Evolutionary conservation across 306 rosid genomes (phyloP).

Genomic region (Hippophae gyantsensis): DNA sequence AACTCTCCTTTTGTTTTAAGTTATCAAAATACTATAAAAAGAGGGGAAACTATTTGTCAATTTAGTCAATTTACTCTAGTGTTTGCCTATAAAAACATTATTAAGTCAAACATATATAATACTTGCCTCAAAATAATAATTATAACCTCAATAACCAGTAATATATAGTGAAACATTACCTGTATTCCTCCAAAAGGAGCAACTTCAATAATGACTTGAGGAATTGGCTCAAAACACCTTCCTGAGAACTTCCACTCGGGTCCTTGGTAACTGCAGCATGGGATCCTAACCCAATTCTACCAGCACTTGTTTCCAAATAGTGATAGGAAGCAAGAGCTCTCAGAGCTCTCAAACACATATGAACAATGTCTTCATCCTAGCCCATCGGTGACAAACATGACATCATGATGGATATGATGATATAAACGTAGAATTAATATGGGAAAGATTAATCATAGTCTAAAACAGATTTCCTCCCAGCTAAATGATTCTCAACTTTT

Average conservation of each 20-base stretch:
- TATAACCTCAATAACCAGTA: background rate
- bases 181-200: slow-evolving; percentile 83
- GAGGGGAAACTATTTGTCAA: no score
- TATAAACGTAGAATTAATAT: no score
- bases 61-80: no score
- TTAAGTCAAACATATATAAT: no score
- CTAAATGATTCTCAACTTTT: no score
- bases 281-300: slow-evolving; percentile 68
- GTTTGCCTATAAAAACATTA: no score
- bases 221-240: slow-evolving; percentile 75
- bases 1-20: no score
- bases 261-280: slow-evolving; percentile 45
- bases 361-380: slow-evolving; percentile 77
- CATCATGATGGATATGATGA: background rate
- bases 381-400: background rate
- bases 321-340: slow-evolving; percentile 91
- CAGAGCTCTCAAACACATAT: slow-evolving; percentile 74
- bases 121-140: background rate
- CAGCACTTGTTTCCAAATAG: slow-evolving; percentile 48
- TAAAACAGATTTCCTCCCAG: no score
- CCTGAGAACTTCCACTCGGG: slow-evolving; percentile 53
- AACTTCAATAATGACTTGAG: slow-evolving; percentile 75
- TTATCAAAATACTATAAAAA: no score
- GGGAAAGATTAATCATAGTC: no score
- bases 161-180: slow-evolving; percentile 25